phyloP scores from a whole-genome alignment of 2,329 filamentous ascomycete genomes.

The Phaeosphaeria sp. region DNA sequence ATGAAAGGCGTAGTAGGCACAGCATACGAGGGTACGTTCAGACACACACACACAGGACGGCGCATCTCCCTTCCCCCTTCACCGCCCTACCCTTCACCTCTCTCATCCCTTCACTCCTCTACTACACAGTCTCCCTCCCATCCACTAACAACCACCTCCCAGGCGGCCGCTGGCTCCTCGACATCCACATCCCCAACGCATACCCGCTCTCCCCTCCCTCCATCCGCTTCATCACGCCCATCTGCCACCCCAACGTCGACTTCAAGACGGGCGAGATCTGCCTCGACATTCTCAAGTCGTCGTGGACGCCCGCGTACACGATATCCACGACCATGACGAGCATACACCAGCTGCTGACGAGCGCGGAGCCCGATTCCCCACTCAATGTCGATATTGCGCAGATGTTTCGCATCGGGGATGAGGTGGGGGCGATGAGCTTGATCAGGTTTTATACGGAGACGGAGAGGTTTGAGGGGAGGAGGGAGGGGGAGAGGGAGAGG shows the following conservation, averaged over 20 bases:
- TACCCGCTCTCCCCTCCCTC: conserved; percentile 83
- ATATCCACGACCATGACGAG: conserved; percentile 76
- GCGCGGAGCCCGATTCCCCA: conserved; percentile 75
- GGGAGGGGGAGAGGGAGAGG: conserved; percentile 2
- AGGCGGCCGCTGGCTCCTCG: conserved; percentile 83
- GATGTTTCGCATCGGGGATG: conserved; percentile 72
- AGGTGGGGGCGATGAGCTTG: conserved; percentile 70
- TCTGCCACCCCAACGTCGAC: conserved; percentile 51
- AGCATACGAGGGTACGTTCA: conserved; percentile 63
- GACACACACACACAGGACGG: not conserved
- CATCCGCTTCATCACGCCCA: conserved; percentile 74
- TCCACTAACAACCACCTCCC: not conserved
- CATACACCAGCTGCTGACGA: conserved; percentile 72
- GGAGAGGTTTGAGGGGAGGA: conserved; percentile 50
- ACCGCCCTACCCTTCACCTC: not conserved
- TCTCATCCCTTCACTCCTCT: too few relatives aligned
- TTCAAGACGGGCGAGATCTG: conserved; percentile 85
- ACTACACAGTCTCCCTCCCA: too few relatives aligned
- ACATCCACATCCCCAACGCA: conserved; percentile 74
- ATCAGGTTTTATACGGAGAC: conserved; percentile 74
- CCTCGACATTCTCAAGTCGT: conserved; percentile 78
- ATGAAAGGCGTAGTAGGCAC: conserved; percentile 65
- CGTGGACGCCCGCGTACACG: conserved; percentile 87
- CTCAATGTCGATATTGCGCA: conserved; percentile 81
- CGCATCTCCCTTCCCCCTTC: not conserved